Percentiles rank a stretch among this genome's conserved stretches.
Conservation (phyloP, 805 yeast species). For the Allodekkera sacchari region DNA sequence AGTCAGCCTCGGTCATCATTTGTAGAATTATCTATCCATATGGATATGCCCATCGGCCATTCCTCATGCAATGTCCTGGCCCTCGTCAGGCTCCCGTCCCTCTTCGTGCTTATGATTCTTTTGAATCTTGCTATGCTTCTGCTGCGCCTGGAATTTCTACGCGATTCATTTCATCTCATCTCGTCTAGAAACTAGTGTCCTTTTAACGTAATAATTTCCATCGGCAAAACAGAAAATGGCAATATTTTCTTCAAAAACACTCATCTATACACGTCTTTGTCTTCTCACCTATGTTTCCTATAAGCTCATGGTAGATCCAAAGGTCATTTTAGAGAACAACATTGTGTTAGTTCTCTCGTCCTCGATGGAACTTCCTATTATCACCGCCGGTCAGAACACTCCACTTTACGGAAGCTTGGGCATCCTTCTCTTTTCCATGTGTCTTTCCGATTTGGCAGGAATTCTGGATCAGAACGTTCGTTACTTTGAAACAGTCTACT, state of each 20-base stretch:
- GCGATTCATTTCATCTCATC: no score
- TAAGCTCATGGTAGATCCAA: slow-evolving; percentile 17
- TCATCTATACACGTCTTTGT: slow-evolving; percentile 14
- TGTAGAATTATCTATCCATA: no score
- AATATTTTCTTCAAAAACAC: slow-evolving; percentile 17
- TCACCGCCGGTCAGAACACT: slow-evolving; percentile 23
- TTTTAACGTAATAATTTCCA: neutral
- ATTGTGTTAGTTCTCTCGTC: slow-evolving; percentile 21
- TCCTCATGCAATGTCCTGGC: no score
- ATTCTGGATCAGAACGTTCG: slow-evolving; percentile 32
- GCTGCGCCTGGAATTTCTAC: no score
- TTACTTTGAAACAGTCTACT: slow-evolving; percentile 55
- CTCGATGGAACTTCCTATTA: slow-evolving; percentile 26
- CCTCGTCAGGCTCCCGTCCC: no score
- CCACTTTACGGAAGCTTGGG: slow-evolving; percentile 40
- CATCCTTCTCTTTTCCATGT: slow-evolving; percentile 34
- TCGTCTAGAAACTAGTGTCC: no score
- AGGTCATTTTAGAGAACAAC: slow-evolving; percentile 20
- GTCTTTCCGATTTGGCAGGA: slow-evolving; percentile 53
- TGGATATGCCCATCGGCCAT: no score
- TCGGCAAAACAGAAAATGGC: slow-evolving; percentile 15
- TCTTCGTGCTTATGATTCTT: no score
- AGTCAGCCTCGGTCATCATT: no score
- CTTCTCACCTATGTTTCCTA: slow-evolving; percentile 16
- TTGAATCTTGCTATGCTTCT: no score